Base-by-base conservation (phyloP, 2,329 filamentous ascomycete genomes). In the Magnaporthiopsis rhizophila region DNA sequence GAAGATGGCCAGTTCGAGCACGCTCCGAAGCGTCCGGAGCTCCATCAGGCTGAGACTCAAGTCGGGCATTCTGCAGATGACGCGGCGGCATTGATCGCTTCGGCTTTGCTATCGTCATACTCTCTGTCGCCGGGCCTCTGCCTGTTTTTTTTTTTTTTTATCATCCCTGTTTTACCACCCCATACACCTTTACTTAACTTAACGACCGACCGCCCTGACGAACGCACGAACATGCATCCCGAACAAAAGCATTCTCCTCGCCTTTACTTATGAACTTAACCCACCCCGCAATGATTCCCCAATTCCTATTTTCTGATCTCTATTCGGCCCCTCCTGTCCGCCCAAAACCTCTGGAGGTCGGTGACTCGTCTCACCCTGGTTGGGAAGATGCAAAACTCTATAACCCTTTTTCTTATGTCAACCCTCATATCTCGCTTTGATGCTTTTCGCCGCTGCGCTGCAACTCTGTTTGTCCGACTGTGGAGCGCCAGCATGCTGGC, bases 1-100 rank as follows among this genome's bases (percentile, higher is more conserved):
- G 21, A 60, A 60, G 13, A 62, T 62, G 61, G 61, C 61, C 24
- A 62, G 61, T 21, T 62, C 53, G 24, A 62, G 18, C 30, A 58
- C 61, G 2, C 21, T 62, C 12, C 61, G 61, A 2, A 62, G 61
- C n/a, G 61, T 62, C 15, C 50, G 56, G 24, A 57, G 38, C 28
- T 62, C 61, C 2, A 50, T 62, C 18, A 30, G 34, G 28, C n/a
- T 57, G 5, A 24, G 61, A 9, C 30, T 62, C 11, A 62, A 58
- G 30, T n/a, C 61, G 50, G 38, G 50, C 7, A n/a, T 62, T 6
- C 57, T 57, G 53, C 61, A 62, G 6, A 30, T 62, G 15, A 56
- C 61, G 28, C 50, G 61, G 45, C 50, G 61, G 30, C 34, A 38
- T 24, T 61, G 32, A 61, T 61, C n/a, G 24, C 18, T 28, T n/a